Base-by-base conservation (phyloP, 495 filamentous ascomycete species). In the Xylaria longipes region DNA sequence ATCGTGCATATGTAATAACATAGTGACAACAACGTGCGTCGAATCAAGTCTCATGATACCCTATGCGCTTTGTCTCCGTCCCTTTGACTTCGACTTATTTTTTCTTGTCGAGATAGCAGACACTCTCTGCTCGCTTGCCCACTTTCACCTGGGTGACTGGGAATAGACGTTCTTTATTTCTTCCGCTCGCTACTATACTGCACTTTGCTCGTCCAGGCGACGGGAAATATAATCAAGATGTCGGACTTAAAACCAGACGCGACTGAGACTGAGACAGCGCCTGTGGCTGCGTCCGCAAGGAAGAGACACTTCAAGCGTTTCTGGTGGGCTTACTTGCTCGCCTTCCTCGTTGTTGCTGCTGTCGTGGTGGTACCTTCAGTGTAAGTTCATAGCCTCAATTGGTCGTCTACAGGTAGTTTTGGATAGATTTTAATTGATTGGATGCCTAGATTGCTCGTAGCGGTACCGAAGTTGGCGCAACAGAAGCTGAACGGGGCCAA, bases 301-400 rank as follows among this genome's bases (percentile, higher is more conserved):
- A 77, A 70, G 58, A 79, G 81, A n/a, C 85, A 87, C 73, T 84
- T 81, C 70, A 74, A 65, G 63, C 79, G 83, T 73, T 93, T 88
- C 74, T 95, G 92, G 92, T 95, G 92, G 93, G 79, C 84, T 73
- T 87, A 93, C 77, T 75, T 93, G 70, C 84, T 92, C 70, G 75
- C 84, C 35, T 80, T 93, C 74, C 78, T 90, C 68, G 75, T 85
- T 39, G 76, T 87, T 29, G 79, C 63, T 22, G 43, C 91, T 33
- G 82, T 93, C 68, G 78, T 94, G 20, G 82, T 93, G 27, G 82
- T 89, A 1, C 82, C 91, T 33, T 86, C 87, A 57, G 77, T 94
- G 92, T 94, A 87, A 87, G 91, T 88, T 65, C 54, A 60, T 33
- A 31, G 48, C 25, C 43, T 35, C 41, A 4, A 31, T 1, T 22